A percentile compares a stretch with the other conserved stretches of the same genome.
phyloP scores from a whole-genome alignment of 495 filamentous ascomycete species.

The Mytilinidion resinicola region DNA sequence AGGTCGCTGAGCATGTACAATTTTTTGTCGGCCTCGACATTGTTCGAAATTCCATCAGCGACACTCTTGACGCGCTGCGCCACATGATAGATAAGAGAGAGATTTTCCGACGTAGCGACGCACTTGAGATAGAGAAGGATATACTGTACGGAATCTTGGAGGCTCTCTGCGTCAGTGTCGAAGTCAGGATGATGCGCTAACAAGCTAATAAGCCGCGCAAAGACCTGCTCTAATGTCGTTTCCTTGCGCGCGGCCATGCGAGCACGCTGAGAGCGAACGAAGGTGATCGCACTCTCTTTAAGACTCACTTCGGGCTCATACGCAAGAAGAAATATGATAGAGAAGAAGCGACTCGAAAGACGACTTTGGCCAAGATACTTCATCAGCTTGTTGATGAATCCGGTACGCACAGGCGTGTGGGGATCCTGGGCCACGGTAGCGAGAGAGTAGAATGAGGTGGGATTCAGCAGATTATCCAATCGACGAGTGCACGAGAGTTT shows the following conservation, averaged over 20 bases:
- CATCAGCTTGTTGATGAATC: slow-evolving; percentile 76
- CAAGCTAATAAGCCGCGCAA: slow-evolving; percentile 77
- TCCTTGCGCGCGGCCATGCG: slow-evolving; percentile 46
- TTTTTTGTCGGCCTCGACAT: slow-evolving; percentile 43
- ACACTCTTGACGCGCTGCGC: slow-evolving; percentile 90
- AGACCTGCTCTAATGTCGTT: slow-evolving; percentile 72
- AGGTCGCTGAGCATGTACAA: slow-evolving; percentile 88
- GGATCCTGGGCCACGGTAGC: slow-evolving; percentile 74
- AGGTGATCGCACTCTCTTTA: slow-evolving; percentile 69
- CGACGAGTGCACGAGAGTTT: slow-evolving; percentile 71
- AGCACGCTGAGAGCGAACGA: slow-evolving; percentile 70
- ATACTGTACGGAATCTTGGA: slow-evolving; percentile 76
- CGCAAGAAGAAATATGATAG: slow-evolving; percentile 79
- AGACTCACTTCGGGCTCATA: slow-evolving; percentile 71
- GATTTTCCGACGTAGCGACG: slow-evolving; percentile 77
- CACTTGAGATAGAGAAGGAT: slow-evolving; percentile 80
- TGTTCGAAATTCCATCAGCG: slow-evolving; percentile 63
- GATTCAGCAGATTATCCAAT: slow-evolving; percentile 69
- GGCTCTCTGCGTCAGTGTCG: slow-evolving; percentile 55
- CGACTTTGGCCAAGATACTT: slow-evolving; percentile 69
- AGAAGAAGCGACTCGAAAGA: slow-evolving; percentile 74
- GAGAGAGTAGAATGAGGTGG: slow-evolving; percentile 70
- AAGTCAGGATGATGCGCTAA: slow-evolving; percentile 96
- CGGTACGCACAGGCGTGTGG: slow-evolving; percentile 62
- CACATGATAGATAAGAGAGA: slow-evolving; percentile 83